These are phyloP conservation scores for Diaporthe longicolla DNA, from an alignment of 2,329 filamentous ascomycete genomes.

Conservation along the genomic window DNA sequence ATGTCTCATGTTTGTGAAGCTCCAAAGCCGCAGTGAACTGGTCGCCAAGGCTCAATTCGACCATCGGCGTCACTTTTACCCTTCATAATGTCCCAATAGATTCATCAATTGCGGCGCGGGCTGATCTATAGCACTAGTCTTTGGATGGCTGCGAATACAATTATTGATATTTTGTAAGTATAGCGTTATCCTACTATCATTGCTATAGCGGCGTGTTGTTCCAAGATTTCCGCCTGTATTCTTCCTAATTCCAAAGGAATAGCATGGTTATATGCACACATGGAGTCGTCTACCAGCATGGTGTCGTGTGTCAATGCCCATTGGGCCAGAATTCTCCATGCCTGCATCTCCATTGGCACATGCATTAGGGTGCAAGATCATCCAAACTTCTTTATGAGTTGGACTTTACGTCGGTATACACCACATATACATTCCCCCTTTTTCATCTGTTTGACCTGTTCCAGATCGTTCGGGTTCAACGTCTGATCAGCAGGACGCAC, in stretches of 20 bases:
- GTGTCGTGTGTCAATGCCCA: no score
- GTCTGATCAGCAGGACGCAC: constrained; percentile 2
- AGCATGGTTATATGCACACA: background rate
- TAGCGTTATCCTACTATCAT: no score
- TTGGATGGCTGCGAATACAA: background rate
- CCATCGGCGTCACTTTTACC: background rate
- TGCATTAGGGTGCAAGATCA: background rate
- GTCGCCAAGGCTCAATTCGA: no score
- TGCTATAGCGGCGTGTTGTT: background rate
- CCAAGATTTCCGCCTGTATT: background rate
- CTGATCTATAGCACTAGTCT: background rate
- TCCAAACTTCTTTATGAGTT: background rate
- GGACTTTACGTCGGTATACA: no score
- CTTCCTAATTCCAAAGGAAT: background rate
- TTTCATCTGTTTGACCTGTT: background rate
- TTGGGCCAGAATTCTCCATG: no score
- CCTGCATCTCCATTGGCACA: no score
- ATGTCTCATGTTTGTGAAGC: background rate
- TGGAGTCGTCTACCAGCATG: background rate
- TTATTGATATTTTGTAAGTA: no score
- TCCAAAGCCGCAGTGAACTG: background rate
- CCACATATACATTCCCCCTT: background rate
- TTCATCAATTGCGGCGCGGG: background rate
- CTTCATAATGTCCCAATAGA: background rate
- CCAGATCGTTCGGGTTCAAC: background rate